Evolutionary conservation across 257 asterid species (phyloP), one percentile per base, ranked within the genome.

Genomic region (Echites panduratus): DNA sequence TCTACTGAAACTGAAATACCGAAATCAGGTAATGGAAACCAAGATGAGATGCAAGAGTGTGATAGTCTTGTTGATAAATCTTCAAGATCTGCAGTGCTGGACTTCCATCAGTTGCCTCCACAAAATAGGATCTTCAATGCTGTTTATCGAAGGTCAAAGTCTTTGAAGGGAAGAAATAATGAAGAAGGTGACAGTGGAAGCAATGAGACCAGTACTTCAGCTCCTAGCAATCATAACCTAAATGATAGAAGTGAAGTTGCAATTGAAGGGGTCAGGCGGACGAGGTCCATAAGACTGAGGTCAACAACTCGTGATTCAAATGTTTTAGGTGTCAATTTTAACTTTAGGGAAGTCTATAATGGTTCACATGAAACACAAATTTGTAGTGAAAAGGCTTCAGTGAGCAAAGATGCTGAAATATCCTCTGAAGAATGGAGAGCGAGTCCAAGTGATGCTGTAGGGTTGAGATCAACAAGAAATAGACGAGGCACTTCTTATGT

Each of bases 61-160:
- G 87, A 83, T 38, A 80, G 70, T 85, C 29, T 38, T 22, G 74
- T 48, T 41, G 83, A 79, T 76, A 86, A 82, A 71, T 76, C 88
- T 84, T 71, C 87, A 56, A 71, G 66, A 70, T 75, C 87, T 56
- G 77, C 73, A 68, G 68, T 82, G 79, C 87, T 81, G 70, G 94
- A 78, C 65, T 74, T 88, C 7, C 79, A 78, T 79, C 87, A 80
- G 72, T 61, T 74, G 79, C 92, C 85, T 76, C 82, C 90, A 35
- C 87, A 75, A 77, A 86, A 83, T 81, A 83, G 93, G 88, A 86
- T 83, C 88, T 85, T 88, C 69, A 76, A 86, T 65, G 92, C 96
- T 63, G 97, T 95, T 78, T 95, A 95, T 83, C 76, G 87, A 80
- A 87, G 99, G 87, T 84, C 84, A 75, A 93, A 82, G 82, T 77